Base-by-base conservation (phyloP, 192 early-diverging fungal genomes). In the Backusella parvicylindrica region DNA sequence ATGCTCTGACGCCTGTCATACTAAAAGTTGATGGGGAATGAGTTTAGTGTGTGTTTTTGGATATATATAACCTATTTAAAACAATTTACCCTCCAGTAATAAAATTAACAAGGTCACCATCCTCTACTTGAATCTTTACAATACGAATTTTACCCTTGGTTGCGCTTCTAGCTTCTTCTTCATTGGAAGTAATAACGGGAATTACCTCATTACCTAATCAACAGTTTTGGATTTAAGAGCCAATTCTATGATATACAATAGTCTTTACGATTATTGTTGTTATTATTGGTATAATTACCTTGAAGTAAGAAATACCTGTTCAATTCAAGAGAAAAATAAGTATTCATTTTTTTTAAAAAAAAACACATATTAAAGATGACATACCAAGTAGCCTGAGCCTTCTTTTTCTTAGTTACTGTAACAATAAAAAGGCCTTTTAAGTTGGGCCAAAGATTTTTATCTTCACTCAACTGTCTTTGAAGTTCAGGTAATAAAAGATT, bases 81-180 rank as follows among this genome's bases (percentile, higher is more conserved):
- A 23, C 21, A 56, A 38, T 36, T 74, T 77, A 81, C 80, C 80
- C 80, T 73, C 80, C 80, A n/a, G 80, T 81, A 30, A 81, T 77
- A 33, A 81, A 81, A 72, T 81, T 77, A 30, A 81, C 36, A 3
- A 81, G 64, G 40, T 81, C 72, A 33, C 31, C n/a, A 49, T 81
- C 80, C 15, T 81, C 80, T 12, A 81, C 60, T n/a, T 50, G 63
- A 30, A 81, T 81, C 16, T 65, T 64, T 13, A 81, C 76, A n/a
- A 53, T 75, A 18, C 64, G 72, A 11, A 70, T 72, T 65, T 74
- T 77, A 16, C 50, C 32, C 21, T 74, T 72, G 6, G 56, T 50
- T 8, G 56, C 37, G 12, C 9, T 68, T 11, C 68, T 64, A 6
- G 66, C 70, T 33, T 73, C 43, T 37, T 60, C 40, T 49, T 71